Conservation (phyloP, 2,329 filamentous ascomycete genomes). For the Calonectria multiphialidica region DNA sequence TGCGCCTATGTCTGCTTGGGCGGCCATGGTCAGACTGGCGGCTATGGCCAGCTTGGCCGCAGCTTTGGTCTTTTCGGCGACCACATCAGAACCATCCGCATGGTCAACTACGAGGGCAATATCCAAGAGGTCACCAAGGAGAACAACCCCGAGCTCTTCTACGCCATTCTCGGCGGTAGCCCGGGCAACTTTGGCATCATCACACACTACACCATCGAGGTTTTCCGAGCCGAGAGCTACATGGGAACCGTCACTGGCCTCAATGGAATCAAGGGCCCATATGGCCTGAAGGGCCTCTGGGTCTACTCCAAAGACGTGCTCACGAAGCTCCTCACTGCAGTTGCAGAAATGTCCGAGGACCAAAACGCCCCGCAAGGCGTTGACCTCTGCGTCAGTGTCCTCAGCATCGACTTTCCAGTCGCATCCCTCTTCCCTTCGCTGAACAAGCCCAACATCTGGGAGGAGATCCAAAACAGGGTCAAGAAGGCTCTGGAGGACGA, state of each 20-base stretch:
- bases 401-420: conserved; percentile 55
- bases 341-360: conserved; percentile 60
- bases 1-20: conserved; percentile 59
- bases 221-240: conserved; percentile 52
- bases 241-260: conserved; percentile 42
- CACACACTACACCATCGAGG: conserved; percentile 62
- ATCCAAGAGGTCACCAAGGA: conserved; percentile 60
- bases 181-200: conserved; percentile 70
- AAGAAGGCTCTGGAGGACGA: conserved; percentile 51
- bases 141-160: conserved; percentile 68
- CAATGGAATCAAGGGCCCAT: conserved; percentile 31
- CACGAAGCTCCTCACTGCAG: conserved; percentile 51
- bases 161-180: conserved; percentile 69
- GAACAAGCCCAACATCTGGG: conserved; percentile 39
- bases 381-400: conserved; percentile 60
- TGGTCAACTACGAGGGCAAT: conserved; percentile 60
- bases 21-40: conserved; percentile 61
- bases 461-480: conserved; percentile 48
- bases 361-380: conserved; percentile 57
- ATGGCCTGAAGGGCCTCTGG: conserved; percentile 54
- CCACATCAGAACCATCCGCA: conserved; percentile 60
- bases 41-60: conserved; percentile 60
- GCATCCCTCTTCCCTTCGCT: conserved; percentile 51
- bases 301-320: conserved; percentile 54
- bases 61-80: conserved; percentile 67